Evolutionary conservation across 305 asterid genomes (phyloP).

Genomic region (Plantago coronopus): DNA sequence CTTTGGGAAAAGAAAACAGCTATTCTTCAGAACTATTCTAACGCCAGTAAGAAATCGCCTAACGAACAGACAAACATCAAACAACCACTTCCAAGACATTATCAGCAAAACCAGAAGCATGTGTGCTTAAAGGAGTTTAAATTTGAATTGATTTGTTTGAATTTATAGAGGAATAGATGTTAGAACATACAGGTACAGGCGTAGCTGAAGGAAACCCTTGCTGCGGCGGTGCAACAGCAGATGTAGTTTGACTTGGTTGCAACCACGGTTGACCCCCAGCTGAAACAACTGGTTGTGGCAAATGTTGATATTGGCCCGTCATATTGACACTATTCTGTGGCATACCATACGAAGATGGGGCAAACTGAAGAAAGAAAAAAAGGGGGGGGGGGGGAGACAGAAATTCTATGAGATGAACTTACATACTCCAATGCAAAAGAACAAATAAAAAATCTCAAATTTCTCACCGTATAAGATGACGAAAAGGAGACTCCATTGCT

Average conservation of each 20-base stretch:
- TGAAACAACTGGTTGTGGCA: conserved; percentile 60
- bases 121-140: too few species aligned
- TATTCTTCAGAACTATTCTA: too few species aligned
- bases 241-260: conserved; percentile 56
- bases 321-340: conserved; percentile 43
- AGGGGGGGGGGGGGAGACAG: too few species aligned
- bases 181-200: conserved; percentile 44
- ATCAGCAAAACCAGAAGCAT: background rate
- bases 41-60: background rate
- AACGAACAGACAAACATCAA: conserved; percentile 5
- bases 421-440: conserved; percentile 13
- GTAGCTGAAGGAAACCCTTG: conserved; percentile 39
- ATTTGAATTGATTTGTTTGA: conserved; percentile 12
- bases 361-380: conserved; percentile 58
- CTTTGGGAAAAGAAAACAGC: too few species aligned
- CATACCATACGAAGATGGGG: conserved; percentile 59
- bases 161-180: conserved; percentile 15
- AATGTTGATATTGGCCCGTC: conserved; percentile 58
- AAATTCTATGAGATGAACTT: conserved; percentile 20
- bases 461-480: conserved; percentile 63
- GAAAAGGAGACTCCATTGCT: conserved; percentile 56
- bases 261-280: conserved; percentile 62
- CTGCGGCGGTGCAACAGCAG: conserved; percentile 55
- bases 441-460: conserved; percentile 9
- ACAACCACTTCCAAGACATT: background rate